These are phyloP conservation scores for Arthroderma uncinatum DNA, from an alignment of 2,329 filamentous ascomycete genomes.

Conservation along the genomic window DNA sequence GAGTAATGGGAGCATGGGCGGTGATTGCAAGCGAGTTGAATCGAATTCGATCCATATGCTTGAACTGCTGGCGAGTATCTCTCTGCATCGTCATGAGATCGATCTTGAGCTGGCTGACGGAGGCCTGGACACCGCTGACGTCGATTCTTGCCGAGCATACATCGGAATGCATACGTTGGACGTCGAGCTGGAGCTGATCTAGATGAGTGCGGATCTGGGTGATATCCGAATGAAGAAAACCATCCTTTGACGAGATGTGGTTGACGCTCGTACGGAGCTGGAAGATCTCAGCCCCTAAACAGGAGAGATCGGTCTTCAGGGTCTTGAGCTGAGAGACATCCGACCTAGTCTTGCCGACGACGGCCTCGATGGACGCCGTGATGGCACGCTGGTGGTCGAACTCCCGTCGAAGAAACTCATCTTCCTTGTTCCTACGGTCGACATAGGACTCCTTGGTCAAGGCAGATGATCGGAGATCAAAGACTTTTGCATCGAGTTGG, in stretches of 20 bases:
- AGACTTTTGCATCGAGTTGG: slow-evolving; percentile 28
- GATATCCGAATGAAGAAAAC: slow-evolving; percentile 28
- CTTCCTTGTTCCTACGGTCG: slow-evolving; percentile 31
- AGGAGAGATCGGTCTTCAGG: not conserved
- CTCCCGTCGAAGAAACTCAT: slow-evolving; percentile 30
- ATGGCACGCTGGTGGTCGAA: slow-evolving; percentile 28
- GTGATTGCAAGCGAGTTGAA: slow-evolving; percentile 33
- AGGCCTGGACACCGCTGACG: slow-evolving; percentile 28
- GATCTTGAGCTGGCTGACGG: slow-evolving; percentile 28
- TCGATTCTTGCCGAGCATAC: slow-evolving; percentile 27
- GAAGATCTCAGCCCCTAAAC: slow-evolving; percentile 20
- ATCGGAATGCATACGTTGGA: slow-evolving; percentile 26
- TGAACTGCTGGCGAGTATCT: slow-evolving; percentile 24
- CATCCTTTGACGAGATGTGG: slow-evolving; percentile 25
- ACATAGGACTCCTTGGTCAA: slow-evolving; percentile 31
- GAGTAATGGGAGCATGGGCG: slow-evolving; percentile 28
- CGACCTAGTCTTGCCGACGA: slow-evolving; percentile 18
- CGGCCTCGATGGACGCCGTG: slow-evolving; percentile 27
- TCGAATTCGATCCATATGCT: slow-evolving; percentile 27
- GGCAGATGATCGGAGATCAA: slow-evolving; percentile 29
- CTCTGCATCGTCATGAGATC: slow-evolving; percentile 28
- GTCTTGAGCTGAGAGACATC: slow-evolving; percentile 26
- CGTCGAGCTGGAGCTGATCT: slow-evolving; percentile 27
- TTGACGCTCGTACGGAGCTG: slow-evolving; percentile 26
- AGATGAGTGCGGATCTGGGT: slow-evolving; percentile 29